Evolutionary conservation across 306 rosid genomes (phyloP), one percentile per base, ranked within the genome.

Genomic region (Luffa aegyptiaca): DNA sequence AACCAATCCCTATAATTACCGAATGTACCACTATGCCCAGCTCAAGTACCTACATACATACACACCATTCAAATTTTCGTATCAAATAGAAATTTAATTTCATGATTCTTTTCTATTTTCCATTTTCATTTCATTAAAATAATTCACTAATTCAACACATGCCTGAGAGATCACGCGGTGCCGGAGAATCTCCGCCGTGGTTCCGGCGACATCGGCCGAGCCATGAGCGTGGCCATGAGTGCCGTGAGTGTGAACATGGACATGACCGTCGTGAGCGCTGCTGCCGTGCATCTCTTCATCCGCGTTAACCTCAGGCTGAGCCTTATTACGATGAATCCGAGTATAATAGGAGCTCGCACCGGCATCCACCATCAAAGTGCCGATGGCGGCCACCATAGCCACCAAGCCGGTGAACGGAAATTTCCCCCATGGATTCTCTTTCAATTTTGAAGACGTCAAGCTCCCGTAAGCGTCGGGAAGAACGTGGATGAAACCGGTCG

Each of bases 391-490:
- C 75, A 88, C 65, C 98, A 94, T 94, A 0, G 98, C 97, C 10
- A 92, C 93, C 3, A 94, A 94, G 0, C 98, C 98, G 0, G 98
- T 89, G 53, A 94, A 92, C 0, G 98, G 94, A 69, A 94, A 94
- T 0, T 87, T 87, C 0, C 74, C 79, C 96, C 94, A 92, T 0
- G 93, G 93, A 63, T 89, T 79, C 14, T 89, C 81, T 0, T 66
- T 79, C 10, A 92, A 18, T n/a, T 89, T 66, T 0, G 96, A 86
- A 0, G 90, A 85, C 0, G 90, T 86, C 2, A 94, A 78, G 4
- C 14, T 84, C 0, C 83, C 86, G 44, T 89, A 94, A 0, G 96
- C 97, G 20, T 92, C 96, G 0, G 98, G 97, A 6, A 92, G 82
- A 1, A 94, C 90, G 3, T 94, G 98, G 41, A 94, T 90, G 79